Base-by-base conservation (phyloP, 768 basidiomycete species). In the Hygrophorus russula region DNA sequence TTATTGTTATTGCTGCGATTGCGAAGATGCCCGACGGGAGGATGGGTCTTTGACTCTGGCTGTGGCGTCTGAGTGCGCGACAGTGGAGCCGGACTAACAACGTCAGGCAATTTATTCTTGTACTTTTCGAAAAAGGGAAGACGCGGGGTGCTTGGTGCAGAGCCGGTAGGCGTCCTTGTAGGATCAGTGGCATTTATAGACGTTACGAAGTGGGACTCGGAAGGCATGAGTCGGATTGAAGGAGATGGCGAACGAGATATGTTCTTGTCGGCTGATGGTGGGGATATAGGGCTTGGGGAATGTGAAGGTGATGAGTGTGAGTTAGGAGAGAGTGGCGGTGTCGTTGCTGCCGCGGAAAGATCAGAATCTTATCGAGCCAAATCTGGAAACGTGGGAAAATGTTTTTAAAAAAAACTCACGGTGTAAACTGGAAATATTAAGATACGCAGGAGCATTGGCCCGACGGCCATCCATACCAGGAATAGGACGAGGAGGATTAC, bases 101-200 rank as follows among this genome's bases (percentile, higher is more conserved):
- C 59, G 46, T 57, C 51, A 1, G 62, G 59, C 19, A 57, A 19
- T 34, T 57, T 61, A 50, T 64, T 62, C 49, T 70, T 72, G 53
- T 70, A 65, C 50, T 73, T 73, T 44, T 80, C 77, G 49, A 81
- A 71, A 56, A 82, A 73, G 7, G 75, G 72, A 47, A 80, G 59
- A 4, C 66, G 59, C 5, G 66, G 30, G 20, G 44, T 48, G 27
- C 29, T 29, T 20, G 42, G 20, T 20, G 44, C 34, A 19, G 55
- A 49, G 19, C 50, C 34, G 38, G 54, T 36, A 47, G 47, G 20
- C 54, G 53, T 19, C 24, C 36, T 44, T 8, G 41, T 30, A 19
- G 20, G 13, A 18, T 35, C 42, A 13, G 27, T 8, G n/a, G 42
- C 15, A 39, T 41, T 3, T 19, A 45, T 24, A 49, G 39, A 0